phyloP scores from a whole-genome alignment of 148 eudicot species.

The Polygonum maritimum region DNA sequence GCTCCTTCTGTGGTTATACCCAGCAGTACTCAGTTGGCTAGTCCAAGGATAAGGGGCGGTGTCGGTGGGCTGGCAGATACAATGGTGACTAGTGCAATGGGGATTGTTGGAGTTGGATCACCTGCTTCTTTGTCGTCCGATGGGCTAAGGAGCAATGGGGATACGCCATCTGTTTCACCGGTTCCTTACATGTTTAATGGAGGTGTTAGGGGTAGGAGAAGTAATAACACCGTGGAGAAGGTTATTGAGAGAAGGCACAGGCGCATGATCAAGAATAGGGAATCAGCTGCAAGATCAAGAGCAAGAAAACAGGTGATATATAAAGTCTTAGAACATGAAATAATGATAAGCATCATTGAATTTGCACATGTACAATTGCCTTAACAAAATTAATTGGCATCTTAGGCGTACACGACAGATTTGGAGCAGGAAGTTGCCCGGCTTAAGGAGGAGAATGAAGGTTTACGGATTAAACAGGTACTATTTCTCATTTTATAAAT shows the following conservation, averaged over 20 bases:
- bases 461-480: constrained; percentile 64
- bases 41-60: constrained; percentile 47
- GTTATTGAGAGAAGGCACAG: constrained; percentile 90
- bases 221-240: constrained; percentile 55
- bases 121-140: constrained; percentile 64
- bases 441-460: constrained; percentile 70
- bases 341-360: too few relatives aligned
- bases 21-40: constrained; percentile 28
- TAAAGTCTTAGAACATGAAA: too few relatives aligned
- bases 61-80: constrained; percentile 39
- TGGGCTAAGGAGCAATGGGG: constrained; percentile 74
- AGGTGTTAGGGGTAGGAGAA: constrained; percentile 57
- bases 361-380: not conserved
- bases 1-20: constrained; percentile 43
- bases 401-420: constrained; percentile 84
- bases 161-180: constrained; percentile 71
- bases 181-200: constrained; percentile 75
- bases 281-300: constrained; percentile 93
- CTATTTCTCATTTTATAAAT: not conserved
- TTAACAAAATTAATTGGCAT: not conserved
- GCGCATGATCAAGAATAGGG: constrained; percentile 92
- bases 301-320: constrained; percentile 84
- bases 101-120: constrained; percentile 27
- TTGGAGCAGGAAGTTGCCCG: constrained; percentile 77
- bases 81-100: constrained; percentile 35